phyloP scores from a whole-genome alignment of 225 moss, liverwort and hornwort genomes.

The Polytrichum formosum region DNA sequence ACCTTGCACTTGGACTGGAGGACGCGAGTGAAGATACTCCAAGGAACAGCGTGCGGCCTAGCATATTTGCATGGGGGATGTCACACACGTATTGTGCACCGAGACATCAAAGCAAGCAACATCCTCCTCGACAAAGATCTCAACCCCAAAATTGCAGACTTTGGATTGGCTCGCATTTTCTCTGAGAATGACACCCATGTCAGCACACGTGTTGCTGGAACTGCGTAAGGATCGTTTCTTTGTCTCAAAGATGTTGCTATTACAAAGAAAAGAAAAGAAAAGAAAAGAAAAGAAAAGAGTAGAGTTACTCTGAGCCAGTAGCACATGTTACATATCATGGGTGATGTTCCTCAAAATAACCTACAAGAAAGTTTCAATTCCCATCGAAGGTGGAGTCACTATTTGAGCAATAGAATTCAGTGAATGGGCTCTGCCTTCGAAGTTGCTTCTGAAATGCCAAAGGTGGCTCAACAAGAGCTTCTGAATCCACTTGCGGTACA shows the following conservation, averaged over 20 bases:
- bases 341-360: no score
- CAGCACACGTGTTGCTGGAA: conserved; percentile 62
- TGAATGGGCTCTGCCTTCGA: background rate
- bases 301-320: no score
- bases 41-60: conserved; percentile 50
- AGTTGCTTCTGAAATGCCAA: background rate
- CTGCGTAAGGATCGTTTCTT: conserved; percentile 22
- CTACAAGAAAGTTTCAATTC: no score
- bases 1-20: conserved; percentile 32
- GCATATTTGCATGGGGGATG: conserved; percentile 57
- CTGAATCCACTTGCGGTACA: background rate
- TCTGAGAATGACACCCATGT: conserved; percentile 49
- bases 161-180: conserved; percentile 55
- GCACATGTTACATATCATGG: no score
- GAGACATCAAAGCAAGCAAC: conserved; percentile 60
- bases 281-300: background rate
- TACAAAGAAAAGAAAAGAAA: background rate
- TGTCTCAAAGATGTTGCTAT: background rate
- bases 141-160: conserved; percentile 54
- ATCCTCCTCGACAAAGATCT: conserved; percentile 56
- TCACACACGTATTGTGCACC: conserved; percentile 53
- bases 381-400: no score
- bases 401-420: background rate
- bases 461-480: background rate
- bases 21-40: conserved; percentile 45